phyloP scores from a whole-genome alignment of 495 filamentous ascomycete genomes.

The Chaetomidium leptoderma region DNA sequence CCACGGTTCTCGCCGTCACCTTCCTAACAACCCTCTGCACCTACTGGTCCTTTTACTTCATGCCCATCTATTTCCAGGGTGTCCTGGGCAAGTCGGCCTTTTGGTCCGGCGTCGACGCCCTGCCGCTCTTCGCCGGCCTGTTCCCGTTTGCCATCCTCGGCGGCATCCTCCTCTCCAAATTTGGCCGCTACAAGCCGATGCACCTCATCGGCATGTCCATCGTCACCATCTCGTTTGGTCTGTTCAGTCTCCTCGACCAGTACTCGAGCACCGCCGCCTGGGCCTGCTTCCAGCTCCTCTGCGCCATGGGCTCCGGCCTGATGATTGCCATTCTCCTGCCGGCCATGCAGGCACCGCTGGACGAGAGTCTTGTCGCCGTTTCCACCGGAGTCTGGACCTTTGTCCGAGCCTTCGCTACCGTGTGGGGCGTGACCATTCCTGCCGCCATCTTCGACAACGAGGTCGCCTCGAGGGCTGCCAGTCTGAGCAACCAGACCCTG shows the following conservation, averaged over 20 bases:
- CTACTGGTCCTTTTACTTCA: constrained; percentile 40
- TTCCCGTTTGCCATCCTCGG: constrained; percentile 34
- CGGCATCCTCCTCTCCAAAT: constrained; percentile 36
- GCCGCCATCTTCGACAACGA: constrained; percentile 39
- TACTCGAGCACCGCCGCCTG: constrained; percentile 1
- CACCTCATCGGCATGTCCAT: constrained; percentile 37
- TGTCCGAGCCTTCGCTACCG: constrained; percentile 42
- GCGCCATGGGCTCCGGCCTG: constrained; percentile 30
- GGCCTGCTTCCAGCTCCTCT: constrained; percentile 1
- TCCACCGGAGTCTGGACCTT: constrained; percentile 45
- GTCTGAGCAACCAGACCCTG: background rate
- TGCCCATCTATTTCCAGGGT: constrained; percentile 48
- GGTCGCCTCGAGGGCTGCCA: background rate
- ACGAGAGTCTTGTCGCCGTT: constrained; percentile 37
- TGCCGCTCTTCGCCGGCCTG: constrained; percentile 35
- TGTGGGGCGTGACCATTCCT: constrained; percentile 51
- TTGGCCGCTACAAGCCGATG: constrained; percentile 45
- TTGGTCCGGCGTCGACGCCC: constrained; percentile 37
- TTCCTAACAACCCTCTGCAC: constrained; percentile 67
- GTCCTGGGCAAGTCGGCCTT: constrained; percentile 24
- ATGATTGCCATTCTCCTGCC: constrained; percentile 35
- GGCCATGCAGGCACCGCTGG: constrained; percentile 36
- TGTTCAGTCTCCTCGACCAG: constrained; percentile 36
- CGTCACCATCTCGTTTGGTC: constrained; percentile 39
- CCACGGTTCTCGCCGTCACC: constrained; percentile 44